Evolutionary conservation across 495 filamentous ascomycete genomes (phyloP).

Genomic region (Aspergillus coremiiformis): DNA sequence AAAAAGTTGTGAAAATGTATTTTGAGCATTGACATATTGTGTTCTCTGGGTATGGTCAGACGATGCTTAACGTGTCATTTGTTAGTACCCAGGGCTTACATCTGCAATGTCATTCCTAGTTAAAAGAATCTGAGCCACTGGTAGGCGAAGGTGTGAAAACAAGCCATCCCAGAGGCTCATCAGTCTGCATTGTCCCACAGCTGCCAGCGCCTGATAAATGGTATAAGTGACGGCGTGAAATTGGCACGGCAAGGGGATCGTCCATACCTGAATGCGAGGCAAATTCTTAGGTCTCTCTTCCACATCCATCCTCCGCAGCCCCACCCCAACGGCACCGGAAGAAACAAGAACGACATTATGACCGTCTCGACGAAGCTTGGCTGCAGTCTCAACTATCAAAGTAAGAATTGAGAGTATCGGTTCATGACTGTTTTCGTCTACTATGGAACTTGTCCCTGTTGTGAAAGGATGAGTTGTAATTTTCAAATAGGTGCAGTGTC

Average conservation of each 20-base stretch:
- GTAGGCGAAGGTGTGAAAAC: constrained; percentile 78
- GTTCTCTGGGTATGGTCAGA: constrained; percentile 53
- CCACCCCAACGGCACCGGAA: constrained; percentile 92
- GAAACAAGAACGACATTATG: constrained; percentile 93
- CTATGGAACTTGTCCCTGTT: constrained; percentile 92
- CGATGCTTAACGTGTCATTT: background rate
- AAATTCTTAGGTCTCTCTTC: constrained; percentile 84
- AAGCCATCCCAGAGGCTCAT: constrained; percentile 94
- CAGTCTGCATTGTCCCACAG: constrained; percentile 90
- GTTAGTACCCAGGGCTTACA: constrained; percentile 41
- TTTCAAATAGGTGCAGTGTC: background rate
- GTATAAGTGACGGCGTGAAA: background rate
- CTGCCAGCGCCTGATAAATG: constrained; percentile 69
- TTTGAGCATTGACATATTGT: constrained; percentile 93
- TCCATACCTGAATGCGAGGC: constrained; percentile 65
- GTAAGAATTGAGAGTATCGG: constrained; percentile 88
- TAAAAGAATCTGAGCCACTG: constrained; percentile 87
- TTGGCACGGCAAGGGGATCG: background rate
- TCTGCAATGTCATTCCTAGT: constrained; percentile 98
- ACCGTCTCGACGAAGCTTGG: constrained; percentile 77
- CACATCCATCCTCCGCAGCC: constrained; percentile 80
- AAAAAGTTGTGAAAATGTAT: constrained; percentile 81
- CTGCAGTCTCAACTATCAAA: constrained; percentile 86
- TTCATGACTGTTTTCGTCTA: constrained; percentile 93
- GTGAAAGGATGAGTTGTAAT: constrained; percentile 11